phyloP scores from a whole-genome alignment of 2,329 filamentous ascomycete genomes.

The Penicillium sp. region DNA sequence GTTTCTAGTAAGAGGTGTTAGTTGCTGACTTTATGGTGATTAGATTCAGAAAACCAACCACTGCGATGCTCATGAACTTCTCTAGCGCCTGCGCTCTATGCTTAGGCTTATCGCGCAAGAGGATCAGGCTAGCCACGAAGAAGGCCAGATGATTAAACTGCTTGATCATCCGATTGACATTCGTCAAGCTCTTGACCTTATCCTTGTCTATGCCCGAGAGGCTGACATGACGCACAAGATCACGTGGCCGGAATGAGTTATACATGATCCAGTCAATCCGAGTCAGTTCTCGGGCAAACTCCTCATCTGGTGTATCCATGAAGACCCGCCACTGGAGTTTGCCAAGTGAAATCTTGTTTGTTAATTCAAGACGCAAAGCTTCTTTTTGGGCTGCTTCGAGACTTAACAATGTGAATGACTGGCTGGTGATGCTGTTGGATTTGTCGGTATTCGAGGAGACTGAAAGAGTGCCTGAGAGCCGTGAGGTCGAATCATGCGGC shows the following conservation, averaged over 20 bases:
- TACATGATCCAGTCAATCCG: slow-evolving; percentile 99
- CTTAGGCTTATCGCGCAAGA: slow-evolving; percentile 92
- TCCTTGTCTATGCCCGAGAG: slow-evolving; percentile 54
- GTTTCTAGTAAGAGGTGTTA: slow-evolving; percentile 52
- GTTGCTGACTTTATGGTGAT: not conserved
- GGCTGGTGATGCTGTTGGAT: slow-evolving; percentile 40
- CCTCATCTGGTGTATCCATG: slow-evolving; percentile 80
- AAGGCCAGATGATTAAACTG: slow-evolving; percentile 86
- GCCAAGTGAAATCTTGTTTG: slow-evolving; percentile 66
- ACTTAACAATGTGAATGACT: slow-evolving; percentile 43
- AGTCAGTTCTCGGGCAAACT: slow-evolving; percentile 87
- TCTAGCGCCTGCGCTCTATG: slow-evolving; percentile 88
- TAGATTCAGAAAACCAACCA: slow-evolving; percentile 32
- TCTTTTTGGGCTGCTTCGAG: slow-evolving; percentile 76
- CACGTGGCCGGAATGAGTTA: slow-evolving; percentile 86
- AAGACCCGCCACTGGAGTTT: slow-evolving; percentile 88
- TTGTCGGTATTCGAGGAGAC: slow-evolving; percentile 40
- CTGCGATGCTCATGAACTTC: slow-evolving; percentile 90
- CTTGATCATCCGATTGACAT: slow-evolving; percentile 90
- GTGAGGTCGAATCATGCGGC: slow-evolving; percentile 36
- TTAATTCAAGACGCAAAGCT: slow-evolving; percentile 69
- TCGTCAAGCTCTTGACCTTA: slow-evolving; percentile 70
- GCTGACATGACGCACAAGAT: slow-evolving; percentile 88
- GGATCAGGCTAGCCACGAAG: slow-evolving; percentile 78
- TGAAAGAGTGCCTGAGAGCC: slow-evolving; percentile 41